Evolutionary conservation across 352 stramenopile genomes (phyloP), one percentile per base, ranked within the genome.

Genomic region (Pythium angustatum): DNA sequence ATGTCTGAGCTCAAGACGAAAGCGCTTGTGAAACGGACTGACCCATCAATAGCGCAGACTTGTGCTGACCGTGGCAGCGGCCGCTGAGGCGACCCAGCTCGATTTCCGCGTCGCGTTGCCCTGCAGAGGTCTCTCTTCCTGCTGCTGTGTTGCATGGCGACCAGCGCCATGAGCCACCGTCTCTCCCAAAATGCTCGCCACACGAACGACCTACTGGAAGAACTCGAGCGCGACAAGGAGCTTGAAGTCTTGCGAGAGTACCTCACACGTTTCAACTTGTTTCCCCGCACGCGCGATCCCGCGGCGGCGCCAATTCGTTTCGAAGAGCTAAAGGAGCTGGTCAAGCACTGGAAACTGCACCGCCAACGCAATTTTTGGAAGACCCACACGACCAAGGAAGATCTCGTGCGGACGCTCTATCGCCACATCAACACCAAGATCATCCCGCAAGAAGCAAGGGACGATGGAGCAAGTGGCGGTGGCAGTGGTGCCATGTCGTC

Each of bases 281-380:
- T 94, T 43, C 84, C 85, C 1, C 69, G 80, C 9, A 79, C 90
- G 51, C 83, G 85, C 12, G 87, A 96, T 50, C 82, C 84, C 0
- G 74, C 79, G 17, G 75, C 84, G 27, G 87, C 87, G 2, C 81
- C 81, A 11, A 96, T 96, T 57, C 89, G 86, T 17, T 92, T 91
- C n/a, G 88, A 96, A 64, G 87, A 96, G 63, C 73, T 96, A n/a
- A 96, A 96, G 62, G 90, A 96, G 57, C 72, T 96, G 12, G 86
- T 93, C 2, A 92, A 95, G 47, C 82, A 94, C 64, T 96, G 87
- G 86, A 96, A 96, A 58, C 71, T 96, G 6, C 87, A 96, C 50
- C 85, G 90, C 1, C 85, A 94, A 64, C 84, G 87, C 31, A 92
- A 94, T 52, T 96, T 96, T 59, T 96, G 88, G 88, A 96, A 96